Evolutionary conservation across 1,284 basidiomycete genomes (phyloP).

Genomic region (Abortiporus biennis): DNA sequence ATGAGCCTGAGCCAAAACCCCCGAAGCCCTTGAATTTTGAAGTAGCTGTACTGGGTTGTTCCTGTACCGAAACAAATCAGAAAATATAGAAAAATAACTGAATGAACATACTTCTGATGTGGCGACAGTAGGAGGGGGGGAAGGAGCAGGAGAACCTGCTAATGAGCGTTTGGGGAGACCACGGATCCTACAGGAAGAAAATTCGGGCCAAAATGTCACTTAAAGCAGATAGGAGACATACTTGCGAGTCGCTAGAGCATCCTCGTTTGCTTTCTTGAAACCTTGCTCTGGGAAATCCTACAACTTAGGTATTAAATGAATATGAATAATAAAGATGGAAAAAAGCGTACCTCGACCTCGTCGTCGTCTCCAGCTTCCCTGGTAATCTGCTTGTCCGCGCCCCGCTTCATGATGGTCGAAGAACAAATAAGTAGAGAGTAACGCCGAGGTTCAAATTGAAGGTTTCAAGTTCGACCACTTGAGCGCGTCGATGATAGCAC

Average conservation of each 20-base stretch:
- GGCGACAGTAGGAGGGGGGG: slow-evolving; percentile 8
- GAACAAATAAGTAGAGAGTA: too few species aligned
- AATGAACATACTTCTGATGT: slow-evolving; percentile 12
- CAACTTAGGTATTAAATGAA: slow-evolving; percentile 13
- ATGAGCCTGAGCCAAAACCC: slow-evolving; percentile 36
- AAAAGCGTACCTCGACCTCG: slow-evolving; percentile 11
- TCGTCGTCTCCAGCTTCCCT: slow-evolving; percentile 49
- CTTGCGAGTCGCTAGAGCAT: slow-evolving; percentile 43
- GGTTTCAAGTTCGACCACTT: too few species aligned
- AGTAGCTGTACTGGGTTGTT: slow-evolving; percentile 7
- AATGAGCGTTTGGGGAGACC: slow-evolving; percentile 46
- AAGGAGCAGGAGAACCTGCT: slow-evolving; percentile 11
- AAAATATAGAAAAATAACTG: slow-evolving; percentile 1
- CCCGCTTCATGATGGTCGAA: slow-evolving; percentile 54
- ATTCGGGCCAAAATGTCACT: slow-evolving; percentile 11
- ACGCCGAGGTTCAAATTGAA: too few species aligned
- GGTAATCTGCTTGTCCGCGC: slow-evolving; percentile 66
- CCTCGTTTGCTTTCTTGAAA: slow-evolving; percentile 53
- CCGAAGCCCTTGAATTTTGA: slow-evolving; percentile 39
- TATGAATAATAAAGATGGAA: slow-evolving; percentile 16
- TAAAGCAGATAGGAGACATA: slow-evolving; percentile 18
- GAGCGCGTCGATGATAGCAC: too few species aligned
- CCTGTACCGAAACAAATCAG: background rate
- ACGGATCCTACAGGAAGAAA: slow-evolving; percentile 41
- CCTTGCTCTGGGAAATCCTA: slow-evolving; percentile 36